Conservation (phyloP, 345 rosid genomes). For the Abelmoschus esculentus region DNA sequence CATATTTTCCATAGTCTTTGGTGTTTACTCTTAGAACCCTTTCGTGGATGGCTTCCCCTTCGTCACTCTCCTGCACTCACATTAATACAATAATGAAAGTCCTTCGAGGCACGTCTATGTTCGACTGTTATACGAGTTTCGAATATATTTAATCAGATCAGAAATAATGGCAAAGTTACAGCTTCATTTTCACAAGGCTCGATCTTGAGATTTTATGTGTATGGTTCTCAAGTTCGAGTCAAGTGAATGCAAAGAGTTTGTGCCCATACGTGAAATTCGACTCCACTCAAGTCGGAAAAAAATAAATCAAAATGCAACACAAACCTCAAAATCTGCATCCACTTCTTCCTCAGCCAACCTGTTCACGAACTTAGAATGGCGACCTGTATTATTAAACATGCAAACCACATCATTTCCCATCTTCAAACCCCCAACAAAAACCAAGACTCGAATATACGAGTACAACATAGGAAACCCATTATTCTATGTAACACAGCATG, state of each 20-base stretch:
- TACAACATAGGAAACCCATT: background rate
- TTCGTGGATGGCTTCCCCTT: constrained; percentile 37
- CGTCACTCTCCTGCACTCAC: background rate
- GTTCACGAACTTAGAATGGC: constrained; percentile 25
- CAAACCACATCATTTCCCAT: background rate
- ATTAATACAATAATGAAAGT: background rate
- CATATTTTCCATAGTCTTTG: constrained; percentile 67
- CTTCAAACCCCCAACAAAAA: constrained; percentile 19
- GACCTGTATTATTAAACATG: constrained; percentile 28
- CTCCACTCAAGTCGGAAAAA: background rate
- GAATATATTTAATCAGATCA: too few relatives aligned
- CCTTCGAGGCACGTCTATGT: background rate
- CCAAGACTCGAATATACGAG: background rate
- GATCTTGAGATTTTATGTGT: too few relatives aligned
- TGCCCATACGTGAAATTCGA: too few relatives aligned
- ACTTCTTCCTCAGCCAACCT: constrained; percentile 14
- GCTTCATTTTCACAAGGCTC: too few relatives aligned
- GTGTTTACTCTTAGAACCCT: constrained; percentile 53
- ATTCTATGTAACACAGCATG: background rate
- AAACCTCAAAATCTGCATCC: constrained; percentile 30
- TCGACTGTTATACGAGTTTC: too few relatives aligned
- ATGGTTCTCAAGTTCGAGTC: too few relatives aligned
- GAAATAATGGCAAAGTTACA: too few relatives aligned
- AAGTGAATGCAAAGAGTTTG: too few relatives aligned
- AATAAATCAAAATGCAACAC: constrained; percentile 1